Conservation (phyloP, 1,284 basidiomycete genomes). For the Blastosporella zonata region DNA sequence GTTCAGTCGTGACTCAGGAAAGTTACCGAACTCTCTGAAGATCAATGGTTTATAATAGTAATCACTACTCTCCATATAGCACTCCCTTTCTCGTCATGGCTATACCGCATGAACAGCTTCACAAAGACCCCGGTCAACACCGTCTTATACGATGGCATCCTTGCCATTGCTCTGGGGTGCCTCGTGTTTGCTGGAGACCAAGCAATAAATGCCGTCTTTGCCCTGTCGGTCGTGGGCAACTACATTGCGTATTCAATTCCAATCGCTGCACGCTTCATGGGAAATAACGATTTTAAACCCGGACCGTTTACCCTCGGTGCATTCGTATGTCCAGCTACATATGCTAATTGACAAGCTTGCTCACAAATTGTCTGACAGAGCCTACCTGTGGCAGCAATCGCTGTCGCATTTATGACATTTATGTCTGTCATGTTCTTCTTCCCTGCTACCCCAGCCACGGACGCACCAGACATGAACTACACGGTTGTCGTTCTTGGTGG, state of each 20-base stretch:
- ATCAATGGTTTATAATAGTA: neutral
- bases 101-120: constrained; percentile 65
- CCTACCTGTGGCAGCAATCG: constrained; percentile 46
- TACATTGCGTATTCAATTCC: constrained; percentile 65
- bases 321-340: constrained; percentile 44
- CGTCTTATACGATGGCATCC: constrained; percentile 55
- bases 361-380: constrained; percentile 34
- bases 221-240: constrained; percentile 53
- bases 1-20: constrained; percentile 35
- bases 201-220: constrained; percentile 68
- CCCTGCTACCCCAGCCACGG: constrained; percentile 47
- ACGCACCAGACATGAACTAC: constrained; percentile 62
- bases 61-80: constrained; percentile 5
- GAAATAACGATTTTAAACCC: constrained; percentile 55
- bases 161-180: constrained; percentile 50
- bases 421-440: constrained; percentile 61
- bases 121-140: constrained; percentile 70
- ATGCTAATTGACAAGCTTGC: constrained; percentile 1
- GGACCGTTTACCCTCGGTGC: constrained; percentile 65
- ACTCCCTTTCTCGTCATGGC: constrained; percentile 66
- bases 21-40: neutral
- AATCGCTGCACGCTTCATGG: constrained; percentile 45
- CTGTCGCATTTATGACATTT: constrained; percentile 60
- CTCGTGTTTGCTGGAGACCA: constrained; percentile 61
- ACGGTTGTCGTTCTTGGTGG: constrained; percentile 58